Evolutionary conservation across 2,329 filamentous ascomycete genomes (phyloP), one percentile per base, ranked within the genome.

Genomic region (Aaosphaeria pasadenensis): DNA sequence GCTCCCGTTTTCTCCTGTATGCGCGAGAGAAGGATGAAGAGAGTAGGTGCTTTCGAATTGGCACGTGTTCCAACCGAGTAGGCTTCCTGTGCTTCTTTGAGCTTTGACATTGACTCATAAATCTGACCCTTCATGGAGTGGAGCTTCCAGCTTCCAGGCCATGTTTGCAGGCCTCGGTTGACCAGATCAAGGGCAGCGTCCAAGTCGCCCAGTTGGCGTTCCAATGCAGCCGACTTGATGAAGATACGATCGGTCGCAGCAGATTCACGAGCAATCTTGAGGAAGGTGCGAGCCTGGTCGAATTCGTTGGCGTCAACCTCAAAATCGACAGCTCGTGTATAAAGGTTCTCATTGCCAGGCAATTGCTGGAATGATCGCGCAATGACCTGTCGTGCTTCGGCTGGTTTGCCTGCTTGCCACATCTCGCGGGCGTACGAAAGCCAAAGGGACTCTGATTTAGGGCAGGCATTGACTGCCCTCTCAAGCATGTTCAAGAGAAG

Each of bases 41-140:
- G 78, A 1, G 91, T 83, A 1, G 95, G 86, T 1, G 90, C 92
- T 53, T 85, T 85, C 3, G 91, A 84, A 47, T 90, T 92, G 0
- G 89, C 89, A 62, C 94, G 88, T 38, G 92, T 95, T 33, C 94
- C 94, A 4, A 89, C 87, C 50, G 83, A 84, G 71, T 94, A 97
- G 0, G 92, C 91, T 68, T 97, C 91, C 42, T 94, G 84, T 3
- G 94, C 94, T 70, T 94, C 88, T 0, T 87, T 85, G 11, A 87
- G 74, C 73, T 90, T 91, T 59, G 82, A 85, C 42, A 91, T 80
- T 39, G 85, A 81, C 64, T 96, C 88, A 77, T 99, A 99, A 53
- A 97, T 94, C 67, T 99, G 94, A 0, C 95, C 94, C 73, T 99
- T 99, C 77, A 96, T 89, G 88, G 97, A 96, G 87, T 92, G 96